A percentile compares a stretch with the other conserved stretches of the same genome.
These are phyloP conservation scores for Solanum tacnaense DNA, from an alignment of 257 asterid species.

Conservation along the genomic window DNA sequence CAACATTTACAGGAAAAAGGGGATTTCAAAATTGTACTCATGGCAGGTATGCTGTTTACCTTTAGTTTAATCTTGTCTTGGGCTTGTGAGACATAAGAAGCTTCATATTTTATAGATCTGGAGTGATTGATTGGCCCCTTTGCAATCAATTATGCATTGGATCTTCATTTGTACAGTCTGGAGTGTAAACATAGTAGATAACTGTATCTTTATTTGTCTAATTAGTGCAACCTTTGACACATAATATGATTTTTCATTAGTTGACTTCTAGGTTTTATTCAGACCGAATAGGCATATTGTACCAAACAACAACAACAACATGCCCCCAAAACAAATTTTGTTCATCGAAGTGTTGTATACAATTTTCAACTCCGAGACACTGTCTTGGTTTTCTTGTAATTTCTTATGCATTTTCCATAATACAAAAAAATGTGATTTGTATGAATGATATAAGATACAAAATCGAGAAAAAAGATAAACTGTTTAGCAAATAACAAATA, in stretches of 20 bases:
- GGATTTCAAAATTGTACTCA: constrained; percentile 67
- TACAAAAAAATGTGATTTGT: background rate
- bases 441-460: background rate
- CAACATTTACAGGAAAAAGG: constrained; percentile 65
- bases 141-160: background rate
- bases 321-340: background rate
- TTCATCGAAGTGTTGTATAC: background rate
- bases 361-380: background rate
- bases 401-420: background rate
- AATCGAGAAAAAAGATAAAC: background rate
- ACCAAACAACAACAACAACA: background rate
- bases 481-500: background rate
- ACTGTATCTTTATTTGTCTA: background rate
- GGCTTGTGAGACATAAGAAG: background rate
- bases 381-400: background rate
- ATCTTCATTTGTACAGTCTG: background rate
- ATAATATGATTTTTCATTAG: background rate
- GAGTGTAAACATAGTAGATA: background rate
- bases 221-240: background rate
- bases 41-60: constrained; percentile 69
- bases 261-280: background rate
- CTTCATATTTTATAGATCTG: background rate
- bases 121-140: background rate
- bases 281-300: background rate
- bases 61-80: constrained; percentile 4